Base-by-base conservation (phyloP, 1,284 basidiomycete genomes). In the Ustilago crameri region DNA sequence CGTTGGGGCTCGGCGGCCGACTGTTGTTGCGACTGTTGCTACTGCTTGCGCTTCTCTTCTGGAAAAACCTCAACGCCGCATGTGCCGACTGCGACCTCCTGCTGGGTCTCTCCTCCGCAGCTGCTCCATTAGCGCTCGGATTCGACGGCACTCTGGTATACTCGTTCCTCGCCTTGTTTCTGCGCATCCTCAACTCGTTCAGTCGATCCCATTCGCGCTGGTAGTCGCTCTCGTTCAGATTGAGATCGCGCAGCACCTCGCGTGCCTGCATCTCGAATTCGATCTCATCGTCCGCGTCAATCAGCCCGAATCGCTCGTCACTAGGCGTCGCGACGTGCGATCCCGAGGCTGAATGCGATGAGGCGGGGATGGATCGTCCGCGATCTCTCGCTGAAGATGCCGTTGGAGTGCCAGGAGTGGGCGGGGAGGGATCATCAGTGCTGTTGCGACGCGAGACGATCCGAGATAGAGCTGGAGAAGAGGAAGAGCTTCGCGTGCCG, bases 231-330 rank as follows among this genome's bases (percentile, higher is more conserved):
- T 54, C 52, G 23, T 63, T 44, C 4, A 73, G 50, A 10, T 66
- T 35, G 41, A 73, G 52, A 30, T 66, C 69, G 17, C 52, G 46
- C 27, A 73, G 44, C 34, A 73, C 52, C 38, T 68, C 69, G 14
- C 69, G 59, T 23, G 64, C 69, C 49, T 73, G 64, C 55, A 73
- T 47, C 24, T 73, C 69, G n/a, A 73, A 73, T 22, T 73, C 69
- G 38, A 68, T 42, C 52, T 73, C 69, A 44, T 67, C 64, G n/a
- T 67, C 64, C 9, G 64, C 64, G 15, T 73, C 69, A 8, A 68
- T 61, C 42, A 68, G 48, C 2, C 63, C 68, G 38, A 62, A 66
- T 1, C 59, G 51, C 12, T 68, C 64, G 15, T 53, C 63, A 3
- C 34, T 59, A 38, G 35, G 32, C n/a, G 37, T 23, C 40, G 60